Conservation (phyloP, 2,329 filamentous ascomycete species). For the Fusarium siculi region DNA sequence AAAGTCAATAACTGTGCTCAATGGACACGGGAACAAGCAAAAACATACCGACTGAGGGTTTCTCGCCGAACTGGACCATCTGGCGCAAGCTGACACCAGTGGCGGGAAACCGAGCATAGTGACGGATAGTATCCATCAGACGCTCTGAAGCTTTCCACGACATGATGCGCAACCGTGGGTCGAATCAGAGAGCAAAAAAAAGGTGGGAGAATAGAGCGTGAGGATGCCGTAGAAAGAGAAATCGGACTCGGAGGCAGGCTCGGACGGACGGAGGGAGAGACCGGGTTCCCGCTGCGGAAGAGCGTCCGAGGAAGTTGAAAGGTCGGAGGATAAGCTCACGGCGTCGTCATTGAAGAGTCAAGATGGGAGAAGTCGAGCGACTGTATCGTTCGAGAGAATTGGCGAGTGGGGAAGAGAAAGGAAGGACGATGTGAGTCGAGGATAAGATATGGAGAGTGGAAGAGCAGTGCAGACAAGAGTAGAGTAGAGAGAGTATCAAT, state of each 20-base stretch:
- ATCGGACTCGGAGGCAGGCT: constrained; percentile 41
- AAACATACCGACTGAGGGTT: constrained; percentile 90
- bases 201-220: constrained; percentile 1
- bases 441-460: constrained; percentile 24
- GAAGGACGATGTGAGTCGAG: constrained; percentile 29
- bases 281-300: constrained; percentile 37
- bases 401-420: constrained; percentile 6
- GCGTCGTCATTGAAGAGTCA: constrained; percentile 44
- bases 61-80: constrained; percentile 99
- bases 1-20: constrained; percentile 55
- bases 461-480: background rate
- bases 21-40: constrained; percentile 80
- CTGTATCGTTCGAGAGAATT: constrained; percentile 25
- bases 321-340: constrained; percentile 39
- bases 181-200: constrained; percentile 22
- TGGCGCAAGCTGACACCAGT: constrained; percentile 96
- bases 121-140: constrained; percentile 96
- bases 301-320: constrained; percentile 36
- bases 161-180: constrained; percentile 64
- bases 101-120: constrained; percentile 96
- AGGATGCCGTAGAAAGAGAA: constrained; percentile 12
- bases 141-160: constrained; percentile 91
- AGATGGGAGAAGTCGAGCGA: constrained; percentile 20
- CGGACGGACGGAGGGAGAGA: constrained; percentile 42
- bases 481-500: constrained; percentile 7